A percentile compares a stretch with the other conserved stretches of the same genome.
Evolutionary conservation across 2,329 filamentous ascomycete genomes (phyloP).

Genomic region (Aschersonia sp.): DNA sequence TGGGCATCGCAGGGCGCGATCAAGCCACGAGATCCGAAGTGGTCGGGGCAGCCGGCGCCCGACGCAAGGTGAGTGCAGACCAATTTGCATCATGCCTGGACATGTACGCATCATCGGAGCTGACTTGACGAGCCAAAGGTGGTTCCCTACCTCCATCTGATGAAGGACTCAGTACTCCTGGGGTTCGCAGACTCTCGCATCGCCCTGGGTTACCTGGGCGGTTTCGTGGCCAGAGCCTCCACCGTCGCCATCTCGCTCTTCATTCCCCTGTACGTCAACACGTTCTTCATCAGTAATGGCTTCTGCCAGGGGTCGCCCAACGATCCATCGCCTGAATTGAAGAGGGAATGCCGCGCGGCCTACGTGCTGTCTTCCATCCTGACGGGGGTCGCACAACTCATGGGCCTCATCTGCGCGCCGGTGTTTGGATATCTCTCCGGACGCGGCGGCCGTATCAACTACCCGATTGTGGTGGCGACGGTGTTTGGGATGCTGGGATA

Average conservation of each 20-base stretch:
- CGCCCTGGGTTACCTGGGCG: slow-evolving; percentile 76
- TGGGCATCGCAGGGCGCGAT: slow-evolving; percentile 23
- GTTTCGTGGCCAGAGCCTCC: slow-evolving; percentile 86
- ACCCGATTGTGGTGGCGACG: slow-evolving; percentile 60
- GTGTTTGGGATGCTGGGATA: slow-evolving; percentile 68
- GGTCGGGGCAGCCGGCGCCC: slow-evolving; percentile 6
- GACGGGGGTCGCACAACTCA: slow-evolving; percentile 76
- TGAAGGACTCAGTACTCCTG: slow-evolving; percentile 49
- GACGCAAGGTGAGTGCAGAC: slow-evolving; percentile 12
- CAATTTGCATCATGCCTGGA: neutral
- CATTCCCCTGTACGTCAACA: slow-evolving; percentile 83
- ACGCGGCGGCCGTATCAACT: slow-evolving; percentile 48
- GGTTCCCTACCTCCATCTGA: slow-evolving; percentile 43
- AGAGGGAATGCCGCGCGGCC: slow-evolving; percentile 69
- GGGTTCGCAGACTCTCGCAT: slow-evolving; percentile 68
- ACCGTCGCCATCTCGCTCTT: slow-evolving; percentile 93
- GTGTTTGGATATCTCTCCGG: slow-evolving; percentile 78
- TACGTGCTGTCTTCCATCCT: slow-evolving; percentile 80
- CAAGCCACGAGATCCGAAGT: slow-evolving; percentile 7
- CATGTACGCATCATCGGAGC: neutral
- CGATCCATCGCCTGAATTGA: slow-evolving; percentile 58
- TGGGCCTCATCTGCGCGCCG: slow-evolving; percentile 73
- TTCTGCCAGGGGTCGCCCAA: slow-evolving; percentile 57
- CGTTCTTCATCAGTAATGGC: slow-evolving; percentile 71
- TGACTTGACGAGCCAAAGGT: slow-evolving; percentile 14